phyloP scores from a whole-genome alignment of 2,329 filamentous ascomycete genomes.

The Ploettnerulaceae sp. region DNA sequence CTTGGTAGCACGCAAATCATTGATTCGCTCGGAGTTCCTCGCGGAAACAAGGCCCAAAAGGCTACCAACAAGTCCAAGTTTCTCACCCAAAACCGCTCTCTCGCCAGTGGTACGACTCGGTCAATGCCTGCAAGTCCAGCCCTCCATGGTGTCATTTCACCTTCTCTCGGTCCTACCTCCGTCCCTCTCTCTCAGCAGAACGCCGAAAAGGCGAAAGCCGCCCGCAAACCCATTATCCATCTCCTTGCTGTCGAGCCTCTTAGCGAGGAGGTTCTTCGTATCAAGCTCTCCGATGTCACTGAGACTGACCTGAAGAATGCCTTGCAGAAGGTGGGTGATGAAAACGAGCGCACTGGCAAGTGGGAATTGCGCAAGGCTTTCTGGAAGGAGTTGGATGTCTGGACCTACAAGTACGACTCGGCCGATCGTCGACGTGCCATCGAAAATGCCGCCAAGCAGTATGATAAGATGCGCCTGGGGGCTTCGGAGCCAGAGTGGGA shows the following conservation, averaged over 20 bases:
- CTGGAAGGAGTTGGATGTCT: constrained; percentile 62
- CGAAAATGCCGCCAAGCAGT: constrained; percentile 55
- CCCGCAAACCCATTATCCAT: constrained; percentile 52
- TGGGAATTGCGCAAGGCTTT: constrained; percentile 53
- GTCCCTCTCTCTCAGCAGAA: constrained; percentile 48
- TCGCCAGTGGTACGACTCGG: constrained; percentile 22
- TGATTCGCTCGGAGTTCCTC: constrained; percentile 27
- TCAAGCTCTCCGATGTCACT: constrained; percentile 43
- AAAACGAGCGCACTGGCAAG: constrained; percentile 43
- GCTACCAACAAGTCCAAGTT: constrained; percentile 28
- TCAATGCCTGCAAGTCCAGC: constrained; percentile 53
- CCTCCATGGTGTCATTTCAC: constrained; percentile 50
- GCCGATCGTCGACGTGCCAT: constrained; percentile 55
- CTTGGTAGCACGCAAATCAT: constrained; percentile 37
- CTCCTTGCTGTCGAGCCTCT: constrained; percentile 53
- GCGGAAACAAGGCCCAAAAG: constrained; percentile 20
- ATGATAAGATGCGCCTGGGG: constrained; percentile 54
- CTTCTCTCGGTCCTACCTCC: constrained; percentile 46
- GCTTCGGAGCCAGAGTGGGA: constrained; percentile 57
- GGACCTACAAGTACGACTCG: constrained; percentile 53
- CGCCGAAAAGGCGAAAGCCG: constrained; percentile 49
- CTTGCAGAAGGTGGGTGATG: constrained; percentile 55
- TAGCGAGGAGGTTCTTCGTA: constrained; percentile 45
- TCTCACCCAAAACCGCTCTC: constrained; percentile 23
- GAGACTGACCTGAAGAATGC: constrained; percentile 50